phyloP scores from a whole-genome alignment of 495 filamentous ascomycete genomes.

The Massariosphaeria phaeospora region DNA sequence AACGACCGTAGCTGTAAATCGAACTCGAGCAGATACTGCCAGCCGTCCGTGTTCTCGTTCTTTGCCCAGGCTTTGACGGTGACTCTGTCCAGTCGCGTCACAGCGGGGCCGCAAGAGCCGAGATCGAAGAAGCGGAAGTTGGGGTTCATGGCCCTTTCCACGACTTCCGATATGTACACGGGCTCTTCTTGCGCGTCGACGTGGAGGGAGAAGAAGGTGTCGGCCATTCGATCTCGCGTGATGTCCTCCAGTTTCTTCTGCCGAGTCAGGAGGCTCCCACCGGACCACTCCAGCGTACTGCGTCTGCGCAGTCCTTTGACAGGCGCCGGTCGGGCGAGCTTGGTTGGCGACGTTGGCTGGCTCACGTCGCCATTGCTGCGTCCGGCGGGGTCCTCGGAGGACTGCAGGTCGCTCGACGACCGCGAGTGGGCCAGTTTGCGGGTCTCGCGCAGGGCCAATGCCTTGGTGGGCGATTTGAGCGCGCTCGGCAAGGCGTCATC shows the following conservation, averaged over 20 bases:
- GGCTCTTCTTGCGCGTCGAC: conserved; percentile 51
- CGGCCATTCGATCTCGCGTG: conserved; percentile 66
- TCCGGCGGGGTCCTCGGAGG: conserved; percentile 1
- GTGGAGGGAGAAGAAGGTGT: conserved; percentile 87
- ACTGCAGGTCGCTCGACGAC: conserved; percentile 63
- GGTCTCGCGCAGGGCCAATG: conserved; percentile 55
- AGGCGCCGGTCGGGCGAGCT: conserved; percentile 7
- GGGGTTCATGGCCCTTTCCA: conserved; percentile 78
- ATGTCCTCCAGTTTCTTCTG: conserved; percentile 75
- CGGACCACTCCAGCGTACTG: conserved; percentile 65
- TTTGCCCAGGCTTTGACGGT: conserved; percentile 76
- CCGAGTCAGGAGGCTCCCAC: conserved; percentile 58
- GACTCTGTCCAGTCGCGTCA: conserved; percentile 60
- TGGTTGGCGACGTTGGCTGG: conserved; percentile 10
- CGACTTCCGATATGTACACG: conserved; percentile 83
- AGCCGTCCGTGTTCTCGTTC: conserved; percentile 51
- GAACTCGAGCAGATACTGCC: conserved; percentile 66
- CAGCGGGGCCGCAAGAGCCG: conserved; percentile 55
- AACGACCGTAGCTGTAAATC: conserved; percentile 64
- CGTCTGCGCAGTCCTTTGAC: conserved; percentile 50
- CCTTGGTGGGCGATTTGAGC: conserved; percentile 66
- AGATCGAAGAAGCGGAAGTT: conserved; percentile 86
- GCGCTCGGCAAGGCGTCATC: conserved; percentile 69
- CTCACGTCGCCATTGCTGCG: conserved; percentile 20
- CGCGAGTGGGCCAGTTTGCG: conserved; percentile 60